Base-by-base conservation (phyloP, 768 basidiomycete genomes). In the Naganishia kalamii region DNA sequence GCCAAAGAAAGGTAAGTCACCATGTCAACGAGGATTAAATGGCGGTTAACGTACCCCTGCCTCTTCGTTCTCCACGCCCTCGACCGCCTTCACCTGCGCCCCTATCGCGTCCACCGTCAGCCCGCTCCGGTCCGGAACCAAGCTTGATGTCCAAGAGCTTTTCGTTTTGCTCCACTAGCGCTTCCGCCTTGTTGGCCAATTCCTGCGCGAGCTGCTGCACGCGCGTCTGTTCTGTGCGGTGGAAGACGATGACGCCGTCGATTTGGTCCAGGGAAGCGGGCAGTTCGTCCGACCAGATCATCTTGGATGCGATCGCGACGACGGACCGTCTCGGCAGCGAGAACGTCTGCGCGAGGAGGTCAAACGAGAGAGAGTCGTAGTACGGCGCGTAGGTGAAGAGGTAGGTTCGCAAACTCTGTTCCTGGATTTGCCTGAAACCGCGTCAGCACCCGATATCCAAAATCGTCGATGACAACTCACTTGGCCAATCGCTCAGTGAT, bases 211-310 rank as follows among this genome's bases (percentile, higher is more conserved):
- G 82, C 75, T 92, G 88, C 78, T 99, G 96, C 3, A 88, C 82
- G 49, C 90, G 88, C 17, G 88, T 86, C 40, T 89, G 83, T 71
- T 97, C 93, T 64, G 91, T 84, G 63, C 91, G 87, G 75, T 98
- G 91, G 82, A 98, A 92, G 49, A 94, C 87, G 63, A 99, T 84
- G 46, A 94, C 92, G 40, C 86, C 88, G 25, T 87, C 87, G 19
- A 90, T 87, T 75, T 90, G 91, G 77, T 98, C 96, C 62, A 98
- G 82, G 17, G 92, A 93, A 2, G 94, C 96, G 8, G 74, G 64
- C 12, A 99, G 82, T 74, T 97, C 92, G 72, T 97, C 96, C 73
- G 84, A 91, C 91, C 93, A 97, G 71, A 98, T 96, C 96, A 99
- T 97, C 79, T 92, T 90, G 29, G 90, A 93, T 43, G 97, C 89